phyloP scores from a whole-genome alignment of 1,284 basidiomycete genomes.

The Sporisorium scitamineum region DNA sequence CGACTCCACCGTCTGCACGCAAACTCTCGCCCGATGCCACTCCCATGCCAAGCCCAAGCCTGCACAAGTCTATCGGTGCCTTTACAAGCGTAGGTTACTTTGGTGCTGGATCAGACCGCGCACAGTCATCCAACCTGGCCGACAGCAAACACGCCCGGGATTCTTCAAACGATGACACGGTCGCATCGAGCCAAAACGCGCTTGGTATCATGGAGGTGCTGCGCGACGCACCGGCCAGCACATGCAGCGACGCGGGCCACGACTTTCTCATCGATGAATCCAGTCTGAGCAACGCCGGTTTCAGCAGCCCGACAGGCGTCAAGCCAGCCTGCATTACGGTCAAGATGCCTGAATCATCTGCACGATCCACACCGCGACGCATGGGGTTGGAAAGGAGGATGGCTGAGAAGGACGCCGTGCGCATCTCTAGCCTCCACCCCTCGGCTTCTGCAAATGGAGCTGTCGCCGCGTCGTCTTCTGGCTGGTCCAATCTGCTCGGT shows the following conservation, averaged over 20 bases:
- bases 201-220: conserved; percentile 28
- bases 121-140: background rate
- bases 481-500: conserved; percentile 34
- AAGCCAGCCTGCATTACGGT: conserved; percentile 8
- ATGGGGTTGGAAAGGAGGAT: conserved; percentile 26
- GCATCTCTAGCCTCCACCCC: conserved; percentile 23
- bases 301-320: conserved; percentile 7
- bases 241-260: background rate
- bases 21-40: conserved; percentile 55
- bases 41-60: conserved; percentile 58
- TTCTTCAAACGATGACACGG: background rate
- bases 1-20: conserved; percentile 30
- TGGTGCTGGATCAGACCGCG: conserved; percentile 11
- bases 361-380: conserved; percentile 24
- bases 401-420: conserved; percentile 33
- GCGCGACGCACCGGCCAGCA: conserved; percentile 17
- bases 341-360: conserved; percentile 14
- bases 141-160: background rate
- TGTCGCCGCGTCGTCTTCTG: conserved; percentile 15
- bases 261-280: conserved; percentile 14
- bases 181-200: background rate
- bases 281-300: background rate
- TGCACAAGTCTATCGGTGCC: conserved; percentile 38
- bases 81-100: conserved; percentile 47
- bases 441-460: background rate